Conservation (phyloP, 1,284 basidiomycete genomes). For the Microbotryum scabiosae region DNA sequence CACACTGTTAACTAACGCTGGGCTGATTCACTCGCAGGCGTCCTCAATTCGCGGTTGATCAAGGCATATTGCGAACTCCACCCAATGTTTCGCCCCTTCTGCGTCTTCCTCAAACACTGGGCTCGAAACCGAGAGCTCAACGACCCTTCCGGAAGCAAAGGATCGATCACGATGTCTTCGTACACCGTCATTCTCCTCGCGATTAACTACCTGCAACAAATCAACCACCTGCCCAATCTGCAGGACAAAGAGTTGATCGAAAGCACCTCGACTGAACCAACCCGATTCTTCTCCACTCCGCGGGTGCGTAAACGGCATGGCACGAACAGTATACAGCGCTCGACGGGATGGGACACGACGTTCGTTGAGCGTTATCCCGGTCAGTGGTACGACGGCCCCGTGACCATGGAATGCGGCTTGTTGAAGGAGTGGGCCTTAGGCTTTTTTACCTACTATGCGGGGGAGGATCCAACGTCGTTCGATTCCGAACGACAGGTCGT, state of each 20-base stretch:
- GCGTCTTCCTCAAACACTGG: slow-evolving; percentile 35
- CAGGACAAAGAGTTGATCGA: slow-evolving; percentile 35
- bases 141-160: slow-evolving; percentile 28
- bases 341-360: slow-evolving; percentile 26
- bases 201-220: slow-evolving; percentile 37
- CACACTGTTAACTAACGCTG: not conserved
- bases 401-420: not conserved
- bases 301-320: slow-evolving; percentile 8
- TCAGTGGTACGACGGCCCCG: not conserved
- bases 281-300: slow-evolving; percentile 31
- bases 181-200: slow-evolving; percentile 34
- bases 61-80: slow-evolving; percentile 31
- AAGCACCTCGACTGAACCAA: slow-evolving; percentile 8
- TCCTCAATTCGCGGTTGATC: slow-evolving; percentile 30
- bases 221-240: slow-evolving; percentile 38
- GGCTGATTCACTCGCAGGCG: slow-evolving; percentile 10
- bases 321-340: slow-evolving; percentile 5
- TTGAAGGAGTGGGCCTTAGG: slow-evolving; percentile 22
- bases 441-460: slow-evolving; percentile 21
- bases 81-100: slow-evolving; percentile 29
- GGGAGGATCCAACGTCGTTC: slow-evolving; percentile 5
- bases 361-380: slow-evolving; percentile 19
- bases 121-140: slow-evolving; percentile 34
- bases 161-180: slow-evolving; percentile 31
- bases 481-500: slow-evolving; percentile 8